Evolutionary conservation across 139 green algal genomes (phyloP).

Genomic region (Haematococcus lacustris): DNA sequence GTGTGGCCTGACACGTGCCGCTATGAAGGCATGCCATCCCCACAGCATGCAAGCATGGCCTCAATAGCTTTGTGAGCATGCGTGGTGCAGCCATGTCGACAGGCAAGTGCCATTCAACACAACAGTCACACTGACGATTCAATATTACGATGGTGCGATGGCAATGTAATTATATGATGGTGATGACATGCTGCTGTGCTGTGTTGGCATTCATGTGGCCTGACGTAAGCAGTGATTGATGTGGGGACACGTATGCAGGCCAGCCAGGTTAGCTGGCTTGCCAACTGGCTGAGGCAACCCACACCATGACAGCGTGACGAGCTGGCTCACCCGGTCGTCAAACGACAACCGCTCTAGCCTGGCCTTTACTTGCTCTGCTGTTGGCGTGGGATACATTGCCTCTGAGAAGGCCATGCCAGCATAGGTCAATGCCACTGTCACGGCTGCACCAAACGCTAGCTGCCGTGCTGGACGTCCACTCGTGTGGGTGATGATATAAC

Average conservation of each 20-base stretch:
- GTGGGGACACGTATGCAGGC: background rate
- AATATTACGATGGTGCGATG: background rate
- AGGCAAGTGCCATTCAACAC: background rate
- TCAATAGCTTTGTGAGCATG: background rate
- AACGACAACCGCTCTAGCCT: conserved; percentile 10
- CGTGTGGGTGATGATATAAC: conserved; percentile 21
- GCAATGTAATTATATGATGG: background rate
- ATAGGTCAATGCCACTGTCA: conserved; percentile 2
- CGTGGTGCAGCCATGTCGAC: background rate
- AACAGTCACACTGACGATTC: background rate
- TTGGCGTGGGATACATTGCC: background rate
- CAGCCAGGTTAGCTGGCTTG: background rate
- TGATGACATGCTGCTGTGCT: background rate
- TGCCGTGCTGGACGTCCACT: conserved; percentile 5
- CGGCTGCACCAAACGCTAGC: conserved; percentile 15
- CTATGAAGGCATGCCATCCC: background rate
- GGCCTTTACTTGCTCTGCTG: background rate
- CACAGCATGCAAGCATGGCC: background rate
- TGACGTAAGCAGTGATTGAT: background rate
- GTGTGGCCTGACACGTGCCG: background rate
- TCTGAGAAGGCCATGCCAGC: conserved; percentile 15
- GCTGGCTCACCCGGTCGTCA: conserved; percentile 20
- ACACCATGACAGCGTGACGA: background rate
- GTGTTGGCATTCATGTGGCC: background rate
- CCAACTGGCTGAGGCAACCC: background rate